Evolutionary conservation across 2,329 filamentous ascomycete species (phyloP).

Genomic region (Penicillium sp.): DNA sequence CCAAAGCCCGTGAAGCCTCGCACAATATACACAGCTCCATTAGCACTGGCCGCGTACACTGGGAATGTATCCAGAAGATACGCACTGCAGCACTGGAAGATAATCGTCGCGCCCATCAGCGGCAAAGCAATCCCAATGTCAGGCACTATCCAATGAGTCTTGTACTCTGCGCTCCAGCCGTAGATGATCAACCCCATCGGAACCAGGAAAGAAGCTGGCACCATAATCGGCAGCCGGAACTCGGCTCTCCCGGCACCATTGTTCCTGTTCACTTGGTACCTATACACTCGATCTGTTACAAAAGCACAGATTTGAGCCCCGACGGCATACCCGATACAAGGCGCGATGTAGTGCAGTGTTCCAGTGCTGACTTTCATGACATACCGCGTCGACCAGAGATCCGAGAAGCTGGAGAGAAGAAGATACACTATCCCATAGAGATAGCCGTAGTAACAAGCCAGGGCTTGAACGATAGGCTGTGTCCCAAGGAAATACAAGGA

Average conservation of each 20-base stretch:
- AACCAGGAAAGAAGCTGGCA: constrained; percentile 50
- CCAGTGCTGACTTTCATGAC: constrained; percentile 51
- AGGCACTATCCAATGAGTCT: constrained; percentile 50
- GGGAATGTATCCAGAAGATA: constrained; percentile 36
- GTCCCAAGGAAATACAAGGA: constrained; percentile 53
- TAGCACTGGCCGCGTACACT: constrained; percentile 32
- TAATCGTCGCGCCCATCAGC: constrained; percentile 42
- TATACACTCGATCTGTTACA: constrained; percentile 48
- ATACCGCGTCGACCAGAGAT: constrained; percentile 53
- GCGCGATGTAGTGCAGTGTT: constrained; percentile 58
- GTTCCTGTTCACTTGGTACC: constrained; percentile 42
- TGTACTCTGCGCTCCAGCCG: constrained; percentile 50
- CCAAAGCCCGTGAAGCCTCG: constrained; percentile 32
- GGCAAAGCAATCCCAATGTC: constrained; percentile 50
- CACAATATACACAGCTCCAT: constrained; percentile 28
- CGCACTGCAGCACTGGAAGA: constrained; percentile 40
- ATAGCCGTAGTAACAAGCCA: constrained; percentile 52
- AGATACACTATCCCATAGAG: constrained; percentile 60
- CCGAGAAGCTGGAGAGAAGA: constrained; percentile 56
- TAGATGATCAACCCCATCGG: constrained; percentile 53
- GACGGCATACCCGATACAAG: constrained; percentile 56
- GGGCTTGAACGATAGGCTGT: constrained; percentile 57
- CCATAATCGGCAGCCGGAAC: constrained; percentile 55
- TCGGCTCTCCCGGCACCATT: constrained; percentile 48
- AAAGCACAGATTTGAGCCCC: constrained; percentile 47